Evolutionary conservation across 225 moss, liverwort and hornwort species (phyloP), one percentile per base, ranked within the genome.

Genomic region (Bryoerythrophyllum caledonicum): DNA sequence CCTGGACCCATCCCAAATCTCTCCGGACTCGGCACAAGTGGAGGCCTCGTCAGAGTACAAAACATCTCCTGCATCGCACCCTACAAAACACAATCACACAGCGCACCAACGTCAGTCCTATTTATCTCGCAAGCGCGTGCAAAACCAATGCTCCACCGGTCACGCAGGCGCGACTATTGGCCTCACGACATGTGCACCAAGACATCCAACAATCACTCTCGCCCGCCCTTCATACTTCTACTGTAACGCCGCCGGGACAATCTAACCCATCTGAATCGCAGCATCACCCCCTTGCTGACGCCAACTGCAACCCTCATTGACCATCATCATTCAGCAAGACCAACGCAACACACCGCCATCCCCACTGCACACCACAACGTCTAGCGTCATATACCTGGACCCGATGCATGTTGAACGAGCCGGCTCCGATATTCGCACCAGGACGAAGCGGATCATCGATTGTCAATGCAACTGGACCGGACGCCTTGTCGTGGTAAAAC

Each of bases 371-470:
- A 14, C 26, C 53, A 20, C 26, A 52, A 23, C 52, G 21, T 23
- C 64, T 15, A 66, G 32, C 46, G 10, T 25, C 23, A 48, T 62
- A 19, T 86, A 99, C 99, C 94, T 95, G 95, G 65, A 99, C 99
- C 77, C 86, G 93, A 82, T 87, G 89, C 86, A 99, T 93, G 74
- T 93, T 91, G 84, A 99, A 99, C 40, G 99, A 99, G 27, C 99
- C 99, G 32, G 91, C 99, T 60, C 99, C 95, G 68, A 99, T 95
- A 41, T 90, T 90, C 6, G 90, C 77, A 81, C 94, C 95, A 62
- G 99, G 99, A 37, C 99, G 95, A 58, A 99, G 83, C 30, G 99
- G 99, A 76, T 99, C 99, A 76, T 99, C 99, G 76, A 99, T 99
- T 40, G 93, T 93, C 84, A 99, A 74, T 35, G 93, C 91, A 27